Base-by-base conservation (phyloP, 148 eudicot genomes). In the Salicornia ramosissima region DNA sequence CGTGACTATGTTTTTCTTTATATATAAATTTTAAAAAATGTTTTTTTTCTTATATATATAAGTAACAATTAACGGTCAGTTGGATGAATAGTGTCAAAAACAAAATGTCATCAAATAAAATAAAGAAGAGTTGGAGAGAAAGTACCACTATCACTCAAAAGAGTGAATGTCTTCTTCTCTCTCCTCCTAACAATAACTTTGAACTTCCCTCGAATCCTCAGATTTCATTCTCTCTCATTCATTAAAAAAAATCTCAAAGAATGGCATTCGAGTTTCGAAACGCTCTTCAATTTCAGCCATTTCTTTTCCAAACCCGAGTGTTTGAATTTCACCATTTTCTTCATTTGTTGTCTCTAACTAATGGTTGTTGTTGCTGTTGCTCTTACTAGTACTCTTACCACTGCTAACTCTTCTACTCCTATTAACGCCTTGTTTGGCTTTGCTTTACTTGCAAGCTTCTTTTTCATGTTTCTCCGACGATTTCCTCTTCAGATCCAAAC, bases 221-320 rank as follows among this genome's bases (percentile, higher is more conserved):
- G 70, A 66, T 49, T 49, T n/a, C n/a, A n/a, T 28, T 16, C 30
- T 64, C 28, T 0, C 56, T 19, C 22, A 31, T 25, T 11, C 2
- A 2, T 1, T 24, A 19, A 19, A 13, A 34, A 26, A 9, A 55
- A 25, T 19, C 19, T 55, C 36, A 2, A 61, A 21, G 42, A 76
- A 82, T 82, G 83, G 77, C 67, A 22, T 34, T 33, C n/a, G 51
- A 47, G 50, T 71, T 76, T 68, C 74, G 54, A 30, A 74, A 34
- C 55, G 51, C 12, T 15, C 39, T 4, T 46, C 56, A 24, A 49
- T 65, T 47, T 1, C 51, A 30, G 2, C 16, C 55, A 13, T 57
- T 30, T 31, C 21, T 16, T 57, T 13, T 26, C 26, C 33, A 4
- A 69, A 5, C 5, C 40, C 22, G 10, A 4, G 1, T 39, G 2